Evolutionary conservation across 2,329 filamentous ascomycete species (phyloP).

Genomic region (Diaporthe destruens): DNA sequence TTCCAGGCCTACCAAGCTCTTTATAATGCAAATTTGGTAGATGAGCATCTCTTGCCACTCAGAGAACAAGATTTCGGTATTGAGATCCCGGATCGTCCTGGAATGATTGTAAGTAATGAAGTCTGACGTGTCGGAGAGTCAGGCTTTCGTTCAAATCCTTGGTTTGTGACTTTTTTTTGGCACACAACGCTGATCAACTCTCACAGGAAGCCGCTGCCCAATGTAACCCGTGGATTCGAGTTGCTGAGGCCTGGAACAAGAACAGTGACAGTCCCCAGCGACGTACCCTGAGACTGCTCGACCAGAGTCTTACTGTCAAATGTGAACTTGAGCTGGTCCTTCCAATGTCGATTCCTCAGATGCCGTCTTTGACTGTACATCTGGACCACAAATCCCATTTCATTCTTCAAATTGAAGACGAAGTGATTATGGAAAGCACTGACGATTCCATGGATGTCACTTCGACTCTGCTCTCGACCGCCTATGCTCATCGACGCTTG

Average conservation of each 20-base stretch:
- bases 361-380: constrained; percentile 56
- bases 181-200: neutral
- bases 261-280: constrained; percentile 46
- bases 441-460: constrained; percentile 56
- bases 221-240: constrained; percentile 61
- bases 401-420: constrained; percentile 51
- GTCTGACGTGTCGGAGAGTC: neutral
- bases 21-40: constrained; percentile 78
- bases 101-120: constrained; percentile 47
- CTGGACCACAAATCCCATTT: constrained; percentile 54
- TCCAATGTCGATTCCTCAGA: constrained; percentile 56
- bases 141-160: neutral
- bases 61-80: constrained; percentile 55
- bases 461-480: constrained; percentile 57
- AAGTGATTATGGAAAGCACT: constrained; percentile 43
- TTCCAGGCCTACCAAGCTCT: constrained; percentile 83
- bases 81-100: constrained; percentile 54
- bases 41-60: constrained; percentile 81
- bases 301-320: constrained; percentile 48
- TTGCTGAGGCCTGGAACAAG: constrained; percentile 59
- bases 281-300: constrained; percentile 52
- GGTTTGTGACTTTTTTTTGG: neutral
- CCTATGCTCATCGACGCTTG: constrained; percentile 62
- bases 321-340: constrained; percentile 59
- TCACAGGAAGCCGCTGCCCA: constrained; percentile 50